Evolutionary conservation across 805 yeast genomes (phyloP).

Genomic region (Sporopachydermia lactativora): DNA sequence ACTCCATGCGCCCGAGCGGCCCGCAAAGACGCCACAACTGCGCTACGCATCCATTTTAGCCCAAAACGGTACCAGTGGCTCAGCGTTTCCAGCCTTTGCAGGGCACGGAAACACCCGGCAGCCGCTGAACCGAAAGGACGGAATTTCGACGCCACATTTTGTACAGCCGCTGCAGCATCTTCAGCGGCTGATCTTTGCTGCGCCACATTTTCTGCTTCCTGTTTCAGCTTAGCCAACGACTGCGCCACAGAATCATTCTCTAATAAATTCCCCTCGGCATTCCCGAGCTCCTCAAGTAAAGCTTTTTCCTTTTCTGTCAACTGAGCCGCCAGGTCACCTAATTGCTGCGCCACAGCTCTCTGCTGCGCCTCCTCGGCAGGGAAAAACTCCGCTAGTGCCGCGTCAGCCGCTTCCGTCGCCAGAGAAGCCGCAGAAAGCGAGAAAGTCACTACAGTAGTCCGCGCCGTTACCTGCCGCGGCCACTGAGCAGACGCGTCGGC

Average conservation of each 20-base stretch:
- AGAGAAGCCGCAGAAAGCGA: constrained; percentile 56
- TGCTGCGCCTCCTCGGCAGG: constrained; percentile 60
- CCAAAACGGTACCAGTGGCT: constrained; percentile 48
- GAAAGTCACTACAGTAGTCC: constrained; percentile 56
- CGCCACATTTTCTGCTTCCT: constrained; percentile 41
- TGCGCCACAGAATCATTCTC: constrained; percentile 49
- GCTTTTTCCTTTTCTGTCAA: constrained; percentile 43
- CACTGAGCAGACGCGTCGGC: constrained; percentile 35
- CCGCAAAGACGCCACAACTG: constrained; percentile 21
- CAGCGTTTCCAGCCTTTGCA: constrained; percentile 28
- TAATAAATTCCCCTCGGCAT: constrained; percentile 44
- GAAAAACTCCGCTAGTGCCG: constrained; percentile 34
- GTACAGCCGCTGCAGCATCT: constrained; percentile 39
- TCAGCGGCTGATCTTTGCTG: constrained; percentile 39
- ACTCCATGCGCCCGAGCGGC: constrained; percentile 6
- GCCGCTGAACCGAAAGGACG: constrained; percentile 41
- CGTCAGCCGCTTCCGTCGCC: constrained; percentile 45
- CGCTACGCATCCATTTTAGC: constrained; percentile 26
- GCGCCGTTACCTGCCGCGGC: constrained; percentile 42
- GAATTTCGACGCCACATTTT: constrained; percentile 31
- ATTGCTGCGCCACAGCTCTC: constrained; percentile 35
- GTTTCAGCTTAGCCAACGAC: constrained; percentile 51
- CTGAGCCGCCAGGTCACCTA: constrained; percentile 42
- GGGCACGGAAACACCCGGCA: constrained; percentile 32
- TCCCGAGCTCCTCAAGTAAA: constrained; percentile 42